Evolutionary conservation across 108 stramenopile genomes (phyloP).

Genomic region (Cyclotella atomus): DNA sequence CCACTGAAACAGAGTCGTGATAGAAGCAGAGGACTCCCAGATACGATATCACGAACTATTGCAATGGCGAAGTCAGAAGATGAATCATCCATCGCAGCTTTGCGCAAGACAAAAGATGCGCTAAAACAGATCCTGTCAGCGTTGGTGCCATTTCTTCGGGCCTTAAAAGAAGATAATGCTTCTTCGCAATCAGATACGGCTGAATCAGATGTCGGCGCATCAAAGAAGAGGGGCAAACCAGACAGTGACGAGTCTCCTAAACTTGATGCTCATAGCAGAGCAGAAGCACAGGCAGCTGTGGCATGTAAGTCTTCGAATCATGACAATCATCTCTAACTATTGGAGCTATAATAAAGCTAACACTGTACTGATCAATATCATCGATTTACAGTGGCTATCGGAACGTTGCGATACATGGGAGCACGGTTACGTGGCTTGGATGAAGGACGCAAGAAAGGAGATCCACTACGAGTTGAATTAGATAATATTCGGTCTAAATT

Average conservation of each 20-base stretch:
- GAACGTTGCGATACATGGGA: constrained; percentile 85
- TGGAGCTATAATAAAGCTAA: background rate
- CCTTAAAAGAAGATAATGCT: constrained; percentile 23
- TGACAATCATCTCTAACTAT: no score
- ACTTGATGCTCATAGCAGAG: constrained; percentile 26
- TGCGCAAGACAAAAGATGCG: constrained; percentile 41
- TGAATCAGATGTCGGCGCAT: background rate
- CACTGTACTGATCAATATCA: background rate
- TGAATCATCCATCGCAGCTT: constrained; percentile 26
- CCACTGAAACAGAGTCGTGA: no score
- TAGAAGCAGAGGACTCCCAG: no score
- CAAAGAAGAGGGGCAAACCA: constrained; percentile 8
- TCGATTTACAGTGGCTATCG: constrained; percentile 54
- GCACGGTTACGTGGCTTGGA: constrained; percentile 69
- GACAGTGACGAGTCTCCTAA: constrained; percentile 8
- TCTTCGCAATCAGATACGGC: background rate
- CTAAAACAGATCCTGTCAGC: constrained; percentile 38
- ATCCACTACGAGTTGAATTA: constrained; percentile 72
- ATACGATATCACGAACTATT: no score
- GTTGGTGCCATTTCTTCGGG: constrained; percentile 33
- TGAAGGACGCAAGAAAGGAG: constrained; percentile 61
- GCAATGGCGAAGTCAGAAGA: constrained; percentile 13
- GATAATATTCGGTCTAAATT: constrained; percentile 71
- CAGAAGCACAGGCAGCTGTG: constrained; percentile 68
- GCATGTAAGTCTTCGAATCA: constrained; percentile 49